Evolutionary conservation across 257 asterid genomes (phyloP), one percentile per base, ranked within the genome.

Genomic region (Avicennia marina): DNA sequence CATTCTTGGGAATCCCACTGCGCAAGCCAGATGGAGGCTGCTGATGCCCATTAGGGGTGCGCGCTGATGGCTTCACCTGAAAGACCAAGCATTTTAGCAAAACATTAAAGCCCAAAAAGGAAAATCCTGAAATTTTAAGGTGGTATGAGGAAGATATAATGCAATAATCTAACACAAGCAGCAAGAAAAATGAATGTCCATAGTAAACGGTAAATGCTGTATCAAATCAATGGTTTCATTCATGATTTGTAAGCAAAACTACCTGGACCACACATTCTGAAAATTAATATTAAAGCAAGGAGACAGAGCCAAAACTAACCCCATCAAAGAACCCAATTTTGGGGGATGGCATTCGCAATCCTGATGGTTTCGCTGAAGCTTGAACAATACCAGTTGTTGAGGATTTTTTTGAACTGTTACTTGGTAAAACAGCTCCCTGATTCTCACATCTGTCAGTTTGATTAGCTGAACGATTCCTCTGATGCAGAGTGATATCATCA

Each of bases 271-370:
- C 10, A 5, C 10, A 5, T 36, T 36, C 58, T 54, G 40, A 40
- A 42, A 45, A 19, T 41, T 10, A 31, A 31, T 38, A 4, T n/a
- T 19, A 43, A 47, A 26, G 41, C 60, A 64, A 65, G 26, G 25
- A 76, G 19, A 55, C 43, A 45, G 20, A 55, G 56, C 18, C 7
- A 45, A 58, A 71, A 82, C 94, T 74, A 53, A 93, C 99, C 97
- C 95, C 97, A 22, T 93, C 99, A 69, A 93, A 93, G 77, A 64
- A 86, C 41, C 99, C 99, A 68, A 93, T 84, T 71, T 84, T 86
- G 16, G 95, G 97, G 44, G 96, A 83, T 47, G 99, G 97, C 96
- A 82, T 63, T 55, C 94, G 93, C 39, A 93, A 67, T 69, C 97
- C 96, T 40, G 97, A 73, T 69, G 96, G 95, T 74, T 69, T 86